phyloP scores from a whole-genome alignment of 306 rosid genomes.

The Vigna trinervia region DNA sequence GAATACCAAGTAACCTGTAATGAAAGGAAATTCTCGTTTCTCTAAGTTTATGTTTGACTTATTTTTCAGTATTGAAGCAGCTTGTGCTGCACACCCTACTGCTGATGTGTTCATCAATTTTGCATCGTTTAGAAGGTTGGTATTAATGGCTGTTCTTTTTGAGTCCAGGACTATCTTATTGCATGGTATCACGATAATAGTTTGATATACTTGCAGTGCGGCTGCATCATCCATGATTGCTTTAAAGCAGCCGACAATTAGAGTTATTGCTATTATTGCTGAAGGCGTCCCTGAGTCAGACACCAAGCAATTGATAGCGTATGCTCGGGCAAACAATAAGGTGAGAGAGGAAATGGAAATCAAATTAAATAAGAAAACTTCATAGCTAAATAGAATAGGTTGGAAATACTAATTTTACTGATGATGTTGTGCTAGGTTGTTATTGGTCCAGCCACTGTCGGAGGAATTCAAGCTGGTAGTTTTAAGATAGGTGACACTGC shows the following conservation, averaged over 20 bases:
- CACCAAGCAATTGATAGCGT: slow-evolving; percentile 83
- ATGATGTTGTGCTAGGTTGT: slow-evolving; percentile 65
- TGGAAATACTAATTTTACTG: slow-evolving; percentile 37
- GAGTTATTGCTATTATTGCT: slow-evolving; percentile 92
- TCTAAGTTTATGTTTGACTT: slow-evolving; percentile 34
- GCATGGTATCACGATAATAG: slow-evolving; percentile 13
- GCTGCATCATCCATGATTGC: slow-evolving; percentile 90
- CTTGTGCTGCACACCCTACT: slow-evolving; percentile 92
- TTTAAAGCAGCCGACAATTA: slow-evolving; percentile 85
- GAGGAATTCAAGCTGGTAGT: slow-evolving; percentile 96
- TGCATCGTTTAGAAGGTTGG: slow-evolving; percentile 86
- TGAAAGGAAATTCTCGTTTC: slow-evolving; percentile 3
- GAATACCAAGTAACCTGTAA: slow-evolving; percentile 25
- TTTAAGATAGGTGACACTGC: slow-evolving; percentile 98
- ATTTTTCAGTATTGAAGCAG: slow-evolving; percentile 80
- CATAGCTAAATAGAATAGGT: slow-evolving; percentile 26
- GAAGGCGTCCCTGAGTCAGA: slow-evolving; percentile 97
- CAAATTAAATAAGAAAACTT: slow-evolving; percentile 20
- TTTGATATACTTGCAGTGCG: slow-evolving; percentile 62
- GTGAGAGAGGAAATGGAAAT: slow-evolving; percentile 49
- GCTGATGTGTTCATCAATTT: slow-evolving; percentile 96
- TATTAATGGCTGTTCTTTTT: slow-evolving; percentile 12
- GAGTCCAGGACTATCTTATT: slow-evolving; percentile 17
- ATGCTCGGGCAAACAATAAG: slow-evolving; percentile 86
- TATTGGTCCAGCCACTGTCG: slow-evolving; percentile 95